These are phyloP conservation scores for Nakazawaea ishiwadae DNA, from an alignment of 805 yeast species.

Conservation along the genomic window DNA sequence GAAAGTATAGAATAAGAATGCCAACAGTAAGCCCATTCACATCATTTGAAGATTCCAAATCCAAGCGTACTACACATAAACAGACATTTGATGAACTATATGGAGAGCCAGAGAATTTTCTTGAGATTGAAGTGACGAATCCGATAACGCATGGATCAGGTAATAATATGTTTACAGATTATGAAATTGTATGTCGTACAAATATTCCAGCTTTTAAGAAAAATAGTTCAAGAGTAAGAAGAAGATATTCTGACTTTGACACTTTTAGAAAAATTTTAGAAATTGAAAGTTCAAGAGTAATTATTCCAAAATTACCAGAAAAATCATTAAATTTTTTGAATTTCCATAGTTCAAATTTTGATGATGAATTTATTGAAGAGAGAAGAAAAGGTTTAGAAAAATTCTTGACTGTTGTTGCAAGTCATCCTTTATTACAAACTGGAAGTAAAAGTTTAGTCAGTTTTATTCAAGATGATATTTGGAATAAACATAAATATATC, in stretches of 20 bases:
- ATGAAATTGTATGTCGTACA: constrained; percentile 84
- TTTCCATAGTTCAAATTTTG: constrained; percentile 58
- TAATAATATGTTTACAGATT: constrained; percentile 78
- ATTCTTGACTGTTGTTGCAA: constrained; percentile 74
- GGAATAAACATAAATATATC: constrained; percentile 45
- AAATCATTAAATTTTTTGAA: constrained; percentile 53
- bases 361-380: constrained; percentile 76
- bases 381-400: constrained; percentile 80
- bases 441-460: constrained; percentile 74
- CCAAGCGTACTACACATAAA: constrained; percentile 23
- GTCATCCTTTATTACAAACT: constrained; percentile 90
- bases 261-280: constrained; percentile 69
- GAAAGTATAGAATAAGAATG: no score
- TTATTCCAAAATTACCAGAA: constrained; percentile 89
- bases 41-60: constrained; percentile 17
- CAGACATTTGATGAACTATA: constrained; percentile 80
- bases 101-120: constrained; percentile 91
- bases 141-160: constrained; percentile 73
- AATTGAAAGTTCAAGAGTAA: constrained; percentile 71
- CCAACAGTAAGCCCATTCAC: constrained; percentile 15
- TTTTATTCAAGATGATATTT: constrained; percentile 81
- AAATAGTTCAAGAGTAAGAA: constrained; percentile 61
- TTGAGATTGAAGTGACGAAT: constrained; percentile 83
- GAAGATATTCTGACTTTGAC: constrained; percentile 90
- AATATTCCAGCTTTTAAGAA: constrained; percentile 84